Evolutionary conservation across 2,329 filamentous ascomycete genomes (phyloP), one percentile per base, ranked within the genome.

Genomic region (Polytolypa hystricis): DNA sequence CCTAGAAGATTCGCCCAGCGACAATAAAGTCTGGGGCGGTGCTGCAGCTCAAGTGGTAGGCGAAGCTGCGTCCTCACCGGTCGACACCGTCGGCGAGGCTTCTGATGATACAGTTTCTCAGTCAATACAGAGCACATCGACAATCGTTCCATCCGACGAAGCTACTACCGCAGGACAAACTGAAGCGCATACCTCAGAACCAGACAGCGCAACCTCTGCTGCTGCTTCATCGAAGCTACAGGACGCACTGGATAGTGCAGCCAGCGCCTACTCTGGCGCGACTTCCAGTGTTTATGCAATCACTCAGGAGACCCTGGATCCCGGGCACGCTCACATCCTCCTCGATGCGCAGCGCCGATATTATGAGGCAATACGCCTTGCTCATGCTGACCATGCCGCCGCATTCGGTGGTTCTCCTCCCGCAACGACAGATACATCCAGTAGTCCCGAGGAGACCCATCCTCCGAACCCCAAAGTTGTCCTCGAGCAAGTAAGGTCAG

Each of bases 301-400:
- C n/a, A n/a, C 21, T n/a, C 7, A 7, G 7, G 28, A 37, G 29
- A 18, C 35, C 2, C 71, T 78, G 2, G 77, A 79, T 1, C 62
- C 65, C 18, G 64, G 68, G 55, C 45, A 74, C 14, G 45, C 75
- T 60, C 45, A 74, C 15, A 56, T 70, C 57, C 42, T 79, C 63
- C 57, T 79, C 61, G 66, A 72, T 68, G 61, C 74, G 64, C 53
- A 74, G 67, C 53, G 78, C 69, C 64, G 80, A 39, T 89, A 89
- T 57, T 87, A 85, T 48, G 80, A 84, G 44, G 83, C 79, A 8
- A 59, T 91, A 16, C 84, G 84, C 18, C 58, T 84, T 30, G 84
- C 85, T 1, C 81, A 93, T 50, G 83, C 78, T 29, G 75, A 79
- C 25, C 91, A 91, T 56, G 77, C 79, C 4, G 79, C 79, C 33